phyloP scores from a whole-genome alignment of 306 rosid species.

The Sicyos edulis region DNA sequence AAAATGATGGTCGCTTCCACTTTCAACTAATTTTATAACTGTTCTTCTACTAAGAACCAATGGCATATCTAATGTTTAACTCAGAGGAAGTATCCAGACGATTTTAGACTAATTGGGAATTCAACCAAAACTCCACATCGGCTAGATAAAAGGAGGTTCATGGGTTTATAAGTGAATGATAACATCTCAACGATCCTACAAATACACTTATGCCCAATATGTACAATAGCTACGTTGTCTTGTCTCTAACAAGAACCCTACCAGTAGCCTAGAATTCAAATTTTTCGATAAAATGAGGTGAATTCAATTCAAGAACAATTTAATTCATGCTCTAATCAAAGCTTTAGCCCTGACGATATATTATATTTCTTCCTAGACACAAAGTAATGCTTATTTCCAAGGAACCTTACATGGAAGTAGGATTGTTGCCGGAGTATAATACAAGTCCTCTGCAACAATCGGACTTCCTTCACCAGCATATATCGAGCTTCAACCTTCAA shows the following conservation, averaged over 20 bases:
- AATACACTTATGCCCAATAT: no score
- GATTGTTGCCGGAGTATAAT: slow-evolving; percentile 54
- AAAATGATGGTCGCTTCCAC: no score
- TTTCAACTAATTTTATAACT: neutral
- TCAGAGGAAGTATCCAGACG: neutral
- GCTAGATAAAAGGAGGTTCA: no score
- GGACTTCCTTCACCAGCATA: slow-evolving; percentile 90
- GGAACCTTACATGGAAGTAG: slow-evolving; percentile 56
- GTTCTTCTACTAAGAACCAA: neutral
- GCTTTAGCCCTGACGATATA: neutral
- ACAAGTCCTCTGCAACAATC: slow-evolving; percentile 64
- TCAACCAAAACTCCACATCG: no score
- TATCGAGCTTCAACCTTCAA: slow-evolving; percentile 58
- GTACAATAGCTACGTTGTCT: no score
- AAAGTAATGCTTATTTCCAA: neutral
- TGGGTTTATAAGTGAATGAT: no score
- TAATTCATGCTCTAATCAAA: neutral
- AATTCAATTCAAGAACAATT: neutral
- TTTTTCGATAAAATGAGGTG: neutral
- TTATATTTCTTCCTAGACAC: neutral
- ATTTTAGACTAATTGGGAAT: neutral
- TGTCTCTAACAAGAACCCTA: neutral
- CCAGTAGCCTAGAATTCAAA: neutral
- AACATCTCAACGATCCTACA: no score
- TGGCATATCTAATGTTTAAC: neutral